Evolutionary conservation across 805 yeast species (phyloP), one percentile per base, ranked within the genome.

Genomic region (Yarrowia porcina): DNA sequence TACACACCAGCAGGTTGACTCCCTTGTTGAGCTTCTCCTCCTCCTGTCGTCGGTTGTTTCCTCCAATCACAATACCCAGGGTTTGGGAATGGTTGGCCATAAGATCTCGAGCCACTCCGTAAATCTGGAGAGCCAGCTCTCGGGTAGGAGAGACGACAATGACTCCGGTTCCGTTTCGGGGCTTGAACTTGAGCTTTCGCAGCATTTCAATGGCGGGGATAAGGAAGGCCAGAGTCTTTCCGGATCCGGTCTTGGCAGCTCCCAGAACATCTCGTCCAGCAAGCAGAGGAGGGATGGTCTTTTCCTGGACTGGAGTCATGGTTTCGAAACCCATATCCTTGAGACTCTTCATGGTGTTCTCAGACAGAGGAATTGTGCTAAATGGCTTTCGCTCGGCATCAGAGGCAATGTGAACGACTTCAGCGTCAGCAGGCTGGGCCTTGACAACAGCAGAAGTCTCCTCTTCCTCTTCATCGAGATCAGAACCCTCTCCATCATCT

Each of bases 161-260:
- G 27, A 92, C 97, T 74, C 98, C 98, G 15, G 98, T 93, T 69
- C 99, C 99, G 73, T 94, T 96, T 79, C 98, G 84, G 63, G 99
- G 98, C 76, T 93, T 94, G 80, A 92, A 94, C 73, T 88, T 90
- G 70, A 94, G 81, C 17, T 96, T 86, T 72, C 92, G 88, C 63
- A 94, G 80, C 77, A 91, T 78, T 77, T 94, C 99, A 67, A 94
- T 87, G 32, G 99, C 99, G 13, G 99, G 99, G 65, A 94, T 82
- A 71, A 94, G 79, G 70, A 94, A 94, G 10, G 99, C 98, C 65
- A 96, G 78, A 0, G 99, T 94, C 78, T 94, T 94, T 73, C 99
- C 99, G 1, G 97, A 91, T 62, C 99, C 99, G 2, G 99, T 94
- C 77, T 92, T 93, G 64, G 99, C 99, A n/a, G 99, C 99, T 68